phyloP scores from a whole-genome alignment of 2,329 filamentous ascomycete genomes.

The Chalaropsis ovoidea region DNA sequence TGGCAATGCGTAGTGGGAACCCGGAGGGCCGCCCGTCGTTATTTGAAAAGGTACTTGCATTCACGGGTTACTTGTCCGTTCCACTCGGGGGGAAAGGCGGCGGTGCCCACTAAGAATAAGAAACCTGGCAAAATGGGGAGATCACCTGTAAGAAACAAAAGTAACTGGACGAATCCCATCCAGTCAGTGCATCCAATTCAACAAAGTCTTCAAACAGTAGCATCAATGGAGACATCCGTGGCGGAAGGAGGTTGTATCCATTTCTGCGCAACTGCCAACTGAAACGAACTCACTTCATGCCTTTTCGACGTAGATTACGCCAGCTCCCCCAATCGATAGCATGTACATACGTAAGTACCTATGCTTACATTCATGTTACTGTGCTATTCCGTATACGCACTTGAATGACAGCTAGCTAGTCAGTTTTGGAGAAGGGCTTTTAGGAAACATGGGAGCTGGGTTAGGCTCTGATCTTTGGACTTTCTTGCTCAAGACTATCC shows the following conservation, averaged over 20 bases:
- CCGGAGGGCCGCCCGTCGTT: neutral
- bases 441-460: neutral
- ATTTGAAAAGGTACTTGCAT: neutral
- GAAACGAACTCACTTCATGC: slow-evolving; percentile 4
- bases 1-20: neutral
- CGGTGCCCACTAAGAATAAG: neutral
- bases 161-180: too few relatives aligned
- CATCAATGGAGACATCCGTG: too few relatives aligned
- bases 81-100: neutral
- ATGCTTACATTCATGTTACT: neutral
- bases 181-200: too few relatives aligned
- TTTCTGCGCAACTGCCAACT: neutral
- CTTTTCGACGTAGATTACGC: neutral
- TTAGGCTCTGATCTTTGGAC: neutral
- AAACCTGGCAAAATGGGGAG: neutral
- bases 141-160: neutral
- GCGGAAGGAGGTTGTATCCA: neutral
- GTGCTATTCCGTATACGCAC: neutral
- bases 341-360: too few relatives aligned
- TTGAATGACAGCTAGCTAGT: neutral
- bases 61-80: neutral
- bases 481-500: neutral
- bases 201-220: too few relatives aligned
- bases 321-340: neutral
- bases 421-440: neutral